Percentiles rank a stretch among this genome's conserved stretches.
Conservation (phyloP, 2,329 filamentous ascomycete genomes). For the Magnaporthiopsis poae region DNA sequence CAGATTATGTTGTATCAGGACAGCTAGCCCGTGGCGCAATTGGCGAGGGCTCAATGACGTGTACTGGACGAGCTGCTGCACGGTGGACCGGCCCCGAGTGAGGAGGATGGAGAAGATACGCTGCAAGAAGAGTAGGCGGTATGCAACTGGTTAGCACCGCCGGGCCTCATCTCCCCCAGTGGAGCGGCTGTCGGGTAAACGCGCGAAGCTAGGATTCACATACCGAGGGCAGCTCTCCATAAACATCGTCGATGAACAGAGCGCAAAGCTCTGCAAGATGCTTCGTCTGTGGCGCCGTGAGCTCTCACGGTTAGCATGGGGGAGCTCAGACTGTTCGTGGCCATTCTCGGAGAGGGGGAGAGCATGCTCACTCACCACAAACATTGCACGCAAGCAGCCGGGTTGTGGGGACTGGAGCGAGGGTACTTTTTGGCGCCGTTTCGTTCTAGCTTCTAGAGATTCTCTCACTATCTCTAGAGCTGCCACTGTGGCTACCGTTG, state of each 20-base stretch:
- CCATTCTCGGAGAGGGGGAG: background rate
- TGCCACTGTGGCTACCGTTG: constrained; percentile 58
- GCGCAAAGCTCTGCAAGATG: constrained; percentile 78
- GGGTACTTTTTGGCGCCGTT: constrained; percentile 6
- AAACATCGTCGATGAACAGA: constrained; percentile 78
- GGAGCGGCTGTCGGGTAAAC: background rate
- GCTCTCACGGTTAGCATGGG: constrained; percentile 17
- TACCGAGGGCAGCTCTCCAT: constrained; percentile 88
- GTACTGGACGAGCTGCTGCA: constrained; percentile 58
- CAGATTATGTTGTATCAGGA: constrained; percentile 81
- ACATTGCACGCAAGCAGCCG: constrained; percentile 19
- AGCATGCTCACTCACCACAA: constrained; percentile 22
- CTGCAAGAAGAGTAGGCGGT: constrained; percentile 34
- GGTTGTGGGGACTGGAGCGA: constrained; percentile 7
- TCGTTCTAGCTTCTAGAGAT: constrained; percentile 60
- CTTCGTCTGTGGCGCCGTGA: constrained; percentile 44
- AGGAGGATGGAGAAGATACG: constrained; percentile 74
- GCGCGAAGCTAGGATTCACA: constrained; percentile 20
- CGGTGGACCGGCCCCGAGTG: constrained; percentile 65
- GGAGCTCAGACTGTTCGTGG: background rate
- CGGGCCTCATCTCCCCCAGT: background rate
- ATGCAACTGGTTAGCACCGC: background rate
- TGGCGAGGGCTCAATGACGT: constrained; percentile 66
- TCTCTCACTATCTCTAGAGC: constrained; percentile 71
- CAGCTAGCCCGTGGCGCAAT: constrained; percentile 69